These are phyloP conservation scores for Fusarium musae DNA, from an alignment of 2,329 filamentous ascomycete genomes.

Conservation along the genomic window DNA sequence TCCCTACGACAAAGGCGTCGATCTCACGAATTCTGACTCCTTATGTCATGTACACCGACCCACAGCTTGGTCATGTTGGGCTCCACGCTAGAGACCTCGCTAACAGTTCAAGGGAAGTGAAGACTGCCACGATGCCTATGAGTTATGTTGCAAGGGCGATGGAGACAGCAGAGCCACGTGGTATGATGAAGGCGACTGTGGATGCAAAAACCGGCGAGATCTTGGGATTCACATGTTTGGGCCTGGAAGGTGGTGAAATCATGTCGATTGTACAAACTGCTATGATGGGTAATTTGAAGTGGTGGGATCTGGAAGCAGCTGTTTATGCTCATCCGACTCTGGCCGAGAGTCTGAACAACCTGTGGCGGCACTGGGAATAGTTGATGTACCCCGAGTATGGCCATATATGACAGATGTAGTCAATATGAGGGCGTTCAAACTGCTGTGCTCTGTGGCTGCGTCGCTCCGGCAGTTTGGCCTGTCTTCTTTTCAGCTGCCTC, in stretches of 20 bases:
- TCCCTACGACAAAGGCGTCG: conserved; percentile 41
- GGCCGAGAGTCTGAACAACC: conserved; percentile 62
- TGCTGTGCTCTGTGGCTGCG: conserved; percentile 4
- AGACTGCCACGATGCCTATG: conserved; percentile 63
- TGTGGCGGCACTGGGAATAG: conserved; percentile 57
- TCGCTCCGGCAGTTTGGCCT: conserved; percentile 1
- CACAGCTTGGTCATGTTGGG: conserved; percentile 64
- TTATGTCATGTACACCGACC: conserved; percentile 64
- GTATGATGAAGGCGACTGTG: conserved; percentile 64
- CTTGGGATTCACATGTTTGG: conserved; percentile 63
- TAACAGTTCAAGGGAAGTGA: conserved; percentile 48
- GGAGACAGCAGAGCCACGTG: conserved; percentile 62
- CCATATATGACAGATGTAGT: not conserved
- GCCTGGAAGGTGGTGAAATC: conserved; percentile 63
- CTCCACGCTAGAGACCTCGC: conserved; percentile 55
- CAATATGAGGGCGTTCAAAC: conserved; percentile 27
- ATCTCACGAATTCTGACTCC: conserved; percentile 52
- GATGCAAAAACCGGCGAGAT: conserved; percentile 60
- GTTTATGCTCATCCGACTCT: conserved; percentile 63
- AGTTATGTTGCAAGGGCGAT: conserved; percentile 60
- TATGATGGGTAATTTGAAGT: conserved; percentile 60
- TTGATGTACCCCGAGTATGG: not conserved
- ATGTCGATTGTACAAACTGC: conserved; percentile 65
- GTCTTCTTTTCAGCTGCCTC: conserved; percentile 50
- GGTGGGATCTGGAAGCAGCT: conserved; percentile 57